Evolutionary conservation across 129 eudicot species (phyloP).

Genomic region (Tagetes patula): DNA sequence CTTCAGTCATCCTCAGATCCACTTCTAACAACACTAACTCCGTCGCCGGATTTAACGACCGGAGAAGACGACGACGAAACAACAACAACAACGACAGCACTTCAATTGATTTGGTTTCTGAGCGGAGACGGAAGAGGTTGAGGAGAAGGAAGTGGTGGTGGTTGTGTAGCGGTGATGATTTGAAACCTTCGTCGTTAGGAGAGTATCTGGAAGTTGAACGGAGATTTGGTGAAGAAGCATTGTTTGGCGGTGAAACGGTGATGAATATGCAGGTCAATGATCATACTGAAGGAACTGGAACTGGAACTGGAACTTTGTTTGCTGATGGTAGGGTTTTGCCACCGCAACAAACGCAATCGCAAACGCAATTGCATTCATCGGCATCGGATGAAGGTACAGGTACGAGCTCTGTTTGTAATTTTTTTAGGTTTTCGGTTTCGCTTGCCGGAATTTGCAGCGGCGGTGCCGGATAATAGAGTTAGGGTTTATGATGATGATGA

Average conservation of each 20-base stretch:
- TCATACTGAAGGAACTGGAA: background rate
- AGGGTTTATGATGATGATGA: background rate
- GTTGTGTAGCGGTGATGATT: constrained; percentile 57
- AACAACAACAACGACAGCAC: background rate
- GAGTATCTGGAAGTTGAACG: constrained; percentile 81
- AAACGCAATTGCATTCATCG: constrained; percentile 40
- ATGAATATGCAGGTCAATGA: constrained; percentile 29
- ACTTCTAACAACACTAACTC: background rate
- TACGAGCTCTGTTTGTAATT: constrained; percentile 35
- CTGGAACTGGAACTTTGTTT: constrained; percentile 48
- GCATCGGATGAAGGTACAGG: constrained; percentile 39
- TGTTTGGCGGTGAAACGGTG: constrained; percentile 44
- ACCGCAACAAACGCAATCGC: constrained; percentile 30
- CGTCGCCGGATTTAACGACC: constrained; percentile 16
- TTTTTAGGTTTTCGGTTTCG: constrained; percentile 64
- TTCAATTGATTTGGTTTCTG: constrained; percentile 27
- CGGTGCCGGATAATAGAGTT: constrained; percentile 18
- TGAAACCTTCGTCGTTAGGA: constrained; percentile 61
- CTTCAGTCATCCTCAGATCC: constrained; percentile 22
- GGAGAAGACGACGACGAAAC: constrained; percentile 32
- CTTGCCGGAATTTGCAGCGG: constrained; percentile 53
- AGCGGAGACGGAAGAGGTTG: constrained; percentile 36
- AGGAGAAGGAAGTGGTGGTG: constrained; percentile 67
- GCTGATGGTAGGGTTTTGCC: constrained; percentile 83
- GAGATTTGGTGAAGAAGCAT: constrained; percentile 58